Conservation (phyloP, 1,284 basidiomycete species). For the Cryptococcus depauperatus region DNA sequence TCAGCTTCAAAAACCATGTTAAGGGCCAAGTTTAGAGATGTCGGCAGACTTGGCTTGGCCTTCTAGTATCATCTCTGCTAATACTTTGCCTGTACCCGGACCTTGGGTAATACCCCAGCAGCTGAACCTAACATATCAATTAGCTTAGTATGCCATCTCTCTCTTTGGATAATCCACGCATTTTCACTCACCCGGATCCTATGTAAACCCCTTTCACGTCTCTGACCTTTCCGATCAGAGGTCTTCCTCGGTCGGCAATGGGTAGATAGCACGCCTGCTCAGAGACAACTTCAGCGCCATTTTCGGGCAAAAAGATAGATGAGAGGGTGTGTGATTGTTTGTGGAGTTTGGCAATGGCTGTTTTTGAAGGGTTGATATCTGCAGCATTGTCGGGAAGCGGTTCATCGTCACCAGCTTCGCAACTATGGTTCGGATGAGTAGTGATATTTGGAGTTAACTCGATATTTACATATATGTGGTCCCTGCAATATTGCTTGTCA, state of each 20-base stretch:
- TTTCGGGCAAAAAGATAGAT: slow-evolving; percentile 38
- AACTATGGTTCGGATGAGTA: slow-evolving; percentile 20
- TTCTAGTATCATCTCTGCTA: slow-evolving; percentile 51
- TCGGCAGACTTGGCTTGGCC: slow-evolving; percentile 50
- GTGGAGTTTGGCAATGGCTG: slow-evolving; percentile 45
- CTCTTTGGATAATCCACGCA: neutral
- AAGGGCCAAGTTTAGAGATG: slow-evolving; percentile 46
- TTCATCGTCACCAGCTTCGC: slow-evolving; percentile 41
- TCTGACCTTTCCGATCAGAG: slow-evolving; percentile 48
- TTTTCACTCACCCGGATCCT: slow-evolving; percentile 42
- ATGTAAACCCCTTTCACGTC: slow-evolving; percentile 47
- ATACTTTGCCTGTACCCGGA: slow-evolving; percentile 50
- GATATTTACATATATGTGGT: slow-evolving; percentile 1
- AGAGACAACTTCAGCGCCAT: slow-evolving; percentile 40
- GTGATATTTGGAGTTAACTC: too few species aligned
- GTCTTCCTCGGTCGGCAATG: slow-evolving; percentile 48
- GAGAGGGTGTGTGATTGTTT: slow-evolving; percentile 47
- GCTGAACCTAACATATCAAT: slow-evolving; percentile 12
- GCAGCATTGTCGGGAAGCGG: slow-evolving; percentile 43
- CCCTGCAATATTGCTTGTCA: neutral
- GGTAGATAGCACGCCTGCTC: slow-evolving; percentile 53
- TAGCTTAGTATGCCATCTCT: neutral
- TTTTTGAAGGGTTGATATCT: slow-evolving; percentile 41
- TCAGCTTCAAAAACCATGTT: too few species aligned
- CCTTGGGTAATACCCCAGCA: slow-evolving; percentile 43